Base-by-base conservation (phyloP, 352 stramenopile genomes). In the Phytophthora crassamura region DNA sequence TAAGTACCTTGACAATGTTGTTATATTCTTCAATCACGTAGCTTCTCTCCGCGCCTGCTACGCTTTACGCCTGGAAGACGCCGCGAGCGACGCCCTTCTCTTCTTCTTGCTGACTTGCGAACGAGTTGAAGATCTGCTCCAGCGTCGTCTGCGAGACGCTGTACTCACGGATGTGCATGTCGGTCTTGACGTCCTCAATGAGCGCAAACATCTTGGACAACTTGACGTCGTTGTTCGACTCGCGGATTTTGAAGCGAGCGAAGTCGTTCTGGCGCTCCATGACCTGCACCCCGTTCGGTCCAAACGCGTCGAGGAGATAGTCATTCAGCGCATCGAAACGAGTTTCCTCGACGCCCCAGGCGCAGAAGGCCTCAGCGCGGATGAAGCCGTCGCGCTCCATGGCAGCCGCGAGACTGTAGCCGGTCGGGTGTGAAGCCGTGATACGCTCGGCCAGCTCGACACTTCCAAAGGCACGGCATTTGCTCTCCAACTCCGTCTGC, bases 121-220 rank as follows among this genome's bases (percentile, higher is more conserved):
- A 97, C 6, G 61, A 74, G 64, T 97, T 96, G 73, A 97, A 97
- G 20, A 97, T 93, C 66, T 97, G 90, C 75, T 97, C 89, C 34
- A 97, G 54, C 16, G 88, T 92, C 7, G 88, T 96, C 62, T 97
- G 90, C 28, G 74, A 93, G n/a, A 97, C 75, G 38, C 80, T 88
- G 74, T 97, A 97, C 49, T 96, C 89, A 10, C 81, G 73, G 46
- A 98, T 93, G 45, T 75, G 30, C 53, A 94, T 60, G 59, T 74
- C 53, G 12, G 41, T 45, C 53, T 87, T 85, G 5, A 65, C 64
- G 2, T 66, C 53, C 55, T 95, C 86, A 7, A 96, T 67, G 15
- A 88, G 57, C 4, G 72, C 76, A 60, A 96, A 95, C 63, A 95
- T 78, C 33, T 84, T 73, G 9, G 76, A 82, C n/a, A 96, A 56